Conservation (phyloP, 768 basidiomycete species). For the Filobasidium wieringae region DNA sequence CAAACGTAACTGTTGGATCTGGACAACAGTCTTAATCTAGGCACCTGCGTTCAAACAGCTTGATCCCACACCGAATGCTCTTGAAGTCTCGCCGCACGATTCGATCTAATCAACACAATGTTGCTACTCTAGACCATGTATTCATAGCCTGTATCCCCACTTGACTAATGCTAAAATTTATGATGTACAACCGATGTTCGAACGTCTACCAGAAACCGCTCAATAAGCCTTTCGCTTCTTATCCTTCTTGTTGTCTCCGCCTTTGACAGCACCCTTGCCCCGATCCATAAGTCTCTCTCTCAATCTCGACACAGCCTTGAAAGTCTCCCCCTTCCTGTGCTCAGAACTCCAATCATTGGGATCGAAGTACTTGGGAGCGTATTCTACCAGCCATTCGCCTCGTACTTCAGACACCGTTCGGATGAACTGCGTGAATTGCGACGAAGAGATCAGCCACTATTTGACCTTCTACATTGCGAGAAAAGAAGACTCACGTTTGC, state of each 20-base stretch:
- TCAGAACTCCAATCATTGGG: conserved; percentile 25
- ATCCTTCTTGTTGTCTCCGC: neutral
- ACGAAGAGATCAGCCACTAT: neutral
- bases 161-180: no score
- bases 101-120: no score
- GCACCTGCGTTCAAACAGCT: no score
- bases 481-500: conserved; percentile 34
- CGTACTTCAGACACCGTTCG: conserved; percentile 78
- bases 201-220: no score
- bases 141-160: no score
- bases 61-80: no score
- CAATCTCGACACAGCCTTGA: conserved; percentile 7
- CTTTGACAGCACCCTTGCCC: neutral
- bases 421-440: conserved; percentile 48
- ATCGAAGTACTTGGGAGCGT: conserved; percentile 59
- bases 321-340: conserved; percentile 7
- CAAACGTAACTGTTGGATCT: no score
- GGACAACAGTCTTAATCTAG: no score
- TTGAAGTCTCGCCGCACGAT: no score
- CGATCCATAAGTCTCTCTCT: conserved; percentile 1
- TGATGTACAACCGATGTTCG: no score
- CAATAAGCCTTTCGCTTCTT: neutral
- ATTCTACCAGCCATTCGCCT: conserved; percentile 72
- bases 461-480: neutral
- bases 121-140: no score